These are phyloP conservation scores for Gnomoniopsis sp. DNA, from an alignment of 2,329 filamentous ascomycete genomes.

Conservation along the genomic window DNA sequence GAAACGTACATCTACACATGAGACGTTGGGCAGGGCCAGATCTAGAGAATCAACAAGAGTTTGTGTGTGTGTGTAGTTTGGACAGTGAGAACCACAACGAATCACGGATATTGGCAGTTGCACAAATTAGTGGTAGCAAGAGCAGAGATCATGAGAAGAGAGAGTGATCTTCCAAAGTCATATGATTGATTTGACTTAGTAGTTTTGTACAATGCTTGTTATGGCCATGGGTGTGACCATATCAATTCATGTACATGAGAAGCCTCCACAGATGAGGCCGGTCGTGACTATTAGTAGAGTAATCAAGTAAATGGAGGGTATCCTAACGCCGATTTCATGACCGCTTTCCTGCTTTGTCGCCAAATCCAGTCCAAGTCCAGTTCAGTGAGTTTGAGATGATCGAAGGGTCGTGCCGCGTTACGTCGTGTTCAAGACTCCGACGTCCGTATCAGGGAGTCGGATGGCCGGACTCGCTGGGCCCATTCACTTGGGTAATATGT, in stretches of 20 bases:
- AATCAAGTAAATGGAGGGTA: constrained; percentile 13
- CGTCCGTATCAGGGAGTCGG: constrained; percentile 59
- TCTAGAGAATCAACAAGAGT: too few relatives aligned
- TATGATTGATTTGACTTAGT: background rate
- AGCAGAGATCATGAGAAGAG: background rate
- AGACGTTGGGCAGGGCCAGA: too few relatives aligned
- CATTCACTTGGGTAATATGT: constrained; percentile 49
- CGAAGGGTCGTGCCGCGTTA: background rate
- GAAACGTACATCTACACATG: too few relatives aligned
- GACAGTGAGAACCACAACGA: background rate
- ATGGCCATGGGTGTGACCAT: background rate
- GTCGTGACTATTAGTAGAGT: background rate
- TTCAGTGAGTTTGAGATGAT: background rate
- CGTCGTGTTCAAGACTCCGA: constrained; percentile 5
- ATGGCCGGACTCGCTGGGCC: constrained; percentile 61
- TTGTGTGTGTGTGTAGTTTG: too few relatives aligned
- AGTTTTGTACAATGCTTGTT: background rate
- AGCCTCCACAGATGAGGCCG: background rate
- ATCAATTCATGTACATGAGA: background rate
- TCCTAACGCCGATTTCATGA: constrained; percentile 15
- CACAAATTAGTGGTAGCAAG: background rate
- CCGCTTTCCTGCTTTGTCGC: constrained; percentile 1
- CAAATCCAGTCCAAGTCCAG: background rate
- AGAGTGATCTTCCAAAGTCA: background rate
- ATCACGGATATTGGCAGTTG: constrained; percentile 1